Percentiles rank a stretch among this genome's conserved stretches.
These are phyloP conservation scores for Neurospora cerealis DNA, from an alignment of 495 filamentous ascomycete genomes.

Conservation along the genomic window DNA sequence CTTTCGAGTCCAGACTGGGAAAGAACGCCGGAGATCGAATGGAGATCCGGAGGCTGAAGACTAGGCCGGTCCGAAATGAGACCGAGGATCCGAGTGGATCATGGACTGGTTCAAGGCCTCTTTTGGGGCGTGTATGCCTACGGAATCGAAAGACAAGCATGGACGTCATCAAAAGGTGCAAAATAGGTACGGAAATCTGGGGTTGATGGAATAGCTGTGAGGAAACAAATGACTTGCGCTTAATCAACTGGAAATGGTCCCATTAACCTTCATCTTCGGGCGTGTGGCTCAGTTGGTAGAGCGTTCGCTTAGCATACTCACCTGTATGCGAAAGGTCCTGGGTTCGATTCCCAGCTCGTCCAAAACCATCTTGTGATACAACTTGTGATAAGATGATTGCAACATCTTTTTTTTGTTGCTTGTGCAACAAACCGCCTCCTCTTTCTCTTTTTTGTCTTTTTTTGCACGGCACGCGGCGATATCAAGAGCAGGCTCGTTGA, in stretches of 20 bases:
- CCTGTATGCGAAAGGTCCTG: neutral
- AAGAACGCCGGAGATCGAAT: neutral
- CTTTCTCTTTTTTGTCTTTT: neutral
- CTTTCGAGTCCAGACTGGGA: neutral
- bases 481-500: neutral
- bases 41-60: neutral
- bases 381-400: neutral
- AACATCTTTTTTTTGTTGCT: constrained; percentile 4
- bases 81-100: neutral
- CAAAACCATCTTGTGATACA: neutral
- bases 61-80: neutral
- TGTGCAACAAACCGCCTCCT: neutral
- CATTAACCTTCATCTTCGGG: neutral
- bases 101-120: neutral
- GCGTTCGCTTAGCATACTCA: neutral
- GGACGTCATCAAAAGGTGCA: neutral
- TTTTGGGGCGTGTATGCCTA: neutral
- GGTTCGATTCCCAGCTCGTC: neutral
- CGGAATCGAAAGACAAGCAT: neutral
- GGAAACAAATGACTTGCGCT: neutral
- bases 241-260: neutral
- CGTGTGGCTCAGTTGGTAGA: neutral
- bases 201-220: neutral
- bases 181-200: neutral
- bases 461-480: neutral